These are phyloP conservation scores for Rhododendron vialii DNA, from an alignment of 148 eudicot species.

Conservation along the genomic window DNA sequence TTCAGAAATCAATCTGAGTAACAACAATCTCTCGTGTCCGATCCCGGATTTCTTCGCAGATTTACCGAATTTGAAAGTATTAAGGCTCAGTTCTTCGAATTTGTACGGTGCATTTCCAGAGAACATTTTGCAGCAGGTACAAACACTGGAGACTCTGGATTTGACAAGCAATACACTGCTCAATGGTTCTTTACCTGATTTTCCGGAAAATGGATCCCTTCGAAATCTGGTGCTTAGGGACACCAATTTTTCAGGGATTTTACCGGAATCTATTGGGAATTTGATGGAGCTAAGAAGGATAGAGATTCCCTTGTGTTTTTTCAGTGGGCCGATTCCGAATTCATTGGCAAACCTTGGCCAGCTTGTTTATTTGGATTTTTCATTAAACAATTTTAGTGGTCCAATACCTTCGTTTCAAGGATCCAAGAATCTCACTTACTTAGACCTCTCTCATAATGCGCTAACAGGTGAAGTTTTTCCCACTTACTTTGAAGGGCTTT, in stretches of 20 bases:
- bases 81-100: constrained; percentile 4
- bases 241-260: constrained; percentile 29
- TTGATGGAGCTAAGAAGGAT: constrained; percentile 24
- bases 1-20: background rate
- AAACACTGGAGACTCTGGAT: constrained; percentile 1
- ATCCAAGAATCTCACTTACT: constrained; percentile 29
- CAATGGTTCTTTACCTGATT: constrained; percentile 19
- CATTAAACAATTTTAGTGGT: constrained; percentile 24
- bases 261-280: constrained; percentile 29
- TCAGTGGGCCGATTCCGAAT: constrained; percentile 32
- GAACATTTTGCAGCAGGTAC: background rate
- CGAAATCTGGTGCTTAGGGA: constrained; percentile 13
- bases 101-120: background rate
- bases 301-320: constrained; percentile 21
- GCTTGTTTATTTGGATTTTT: constrained; percentile 32
- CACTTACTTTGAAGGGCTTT: constrained; percentile 30
- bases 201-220: constrained; percentile 16
- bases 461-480: constrained; percentile 32
- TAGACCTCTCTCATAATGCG: constrained; percentile 36
- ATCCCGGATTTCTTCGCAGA: constrained; percentile 7
- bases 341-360: constrained; percentile 22
- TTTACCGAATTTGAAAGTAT: background rate
- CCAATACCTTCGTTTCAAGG: constrained; percentile 24
- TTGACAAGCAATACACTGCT: constrained; percentile 13
- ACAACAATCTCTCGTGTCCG: constrained; percentile 4